phyloP scores from a whole-genome alignment of 768 basidiomycete genomes.

The Wakefieldia striispora region DNA sequence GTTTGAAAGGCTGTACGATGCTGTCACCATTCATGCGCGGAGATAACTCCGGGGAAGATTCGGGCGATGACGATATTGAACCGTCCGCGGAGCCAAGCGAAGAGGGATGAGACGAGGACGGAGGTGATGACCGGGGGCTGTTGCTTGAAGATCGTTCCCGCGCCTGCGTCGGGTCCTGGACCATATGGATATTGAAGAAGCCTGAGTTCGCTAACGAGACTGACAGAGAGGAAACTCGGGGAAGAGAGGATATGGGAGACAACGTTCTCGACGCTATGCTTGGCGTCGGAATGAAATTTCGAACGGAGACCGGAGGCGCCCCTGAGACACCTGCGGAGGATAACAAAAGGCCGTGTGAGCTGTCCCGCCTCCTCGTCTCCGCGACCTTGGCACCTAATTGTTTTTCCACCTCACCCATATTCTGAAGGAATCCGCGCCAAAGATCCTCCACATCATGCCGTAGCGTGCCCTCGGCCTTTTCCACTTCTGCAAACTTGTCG shows the following conservation, averaged over 20 bases:
- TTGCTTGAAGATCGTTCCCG: constrained; percentile 14
- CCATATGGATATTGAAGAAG: constrained; percentile 52
- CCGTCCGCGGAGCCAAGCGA: constrained; percentile 29
- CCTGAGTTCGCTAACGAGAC: constrained; percentile 62
- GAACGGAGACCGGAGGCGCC: constrained; percentile 41
- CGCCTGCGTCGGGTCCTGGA: constrained; percentile 16
- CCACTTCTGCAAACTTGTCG: constrained; percentile 55
- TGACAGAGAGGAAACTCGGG: constrained; percentile 61
- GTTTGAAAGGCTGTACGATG: constrained; percentile 37
- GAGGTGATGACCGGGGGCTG: constrained; percentile 32
- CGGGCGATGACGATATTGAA: constrained; percentile 17
- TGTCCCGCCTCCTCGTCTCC: constrained; percentile 21
- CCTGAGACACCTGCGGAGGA: constrained; percentile 25
- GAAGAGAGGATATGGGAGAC: constrained; percentile 37
- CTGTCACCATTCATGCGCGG: constrained; percentile 26
- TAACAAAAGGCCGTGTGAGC: constrained; percentile 17
- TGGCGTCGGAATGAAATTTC: constrained; percentile 55
- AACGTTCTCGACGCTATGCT: constrained; percentile 35
- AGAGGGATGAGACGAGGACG: constrained; percentile 36
- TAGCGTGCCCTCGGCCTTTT: constrained; percentile 51
- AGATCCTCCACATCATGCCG: constrained; percentile 57
- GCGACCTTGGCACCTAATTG: constrained; percentile 26
- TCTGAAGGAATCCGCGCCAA: constrained; percentile 59
- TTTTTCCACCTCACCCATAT: constrained; percentile 43
- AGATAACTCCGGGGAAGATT: constrained; percentile 18